phyloP scores from a whole-genome alignment of 1,284 basidiomycete species.

The Phenoliferia sp. region DNA sequence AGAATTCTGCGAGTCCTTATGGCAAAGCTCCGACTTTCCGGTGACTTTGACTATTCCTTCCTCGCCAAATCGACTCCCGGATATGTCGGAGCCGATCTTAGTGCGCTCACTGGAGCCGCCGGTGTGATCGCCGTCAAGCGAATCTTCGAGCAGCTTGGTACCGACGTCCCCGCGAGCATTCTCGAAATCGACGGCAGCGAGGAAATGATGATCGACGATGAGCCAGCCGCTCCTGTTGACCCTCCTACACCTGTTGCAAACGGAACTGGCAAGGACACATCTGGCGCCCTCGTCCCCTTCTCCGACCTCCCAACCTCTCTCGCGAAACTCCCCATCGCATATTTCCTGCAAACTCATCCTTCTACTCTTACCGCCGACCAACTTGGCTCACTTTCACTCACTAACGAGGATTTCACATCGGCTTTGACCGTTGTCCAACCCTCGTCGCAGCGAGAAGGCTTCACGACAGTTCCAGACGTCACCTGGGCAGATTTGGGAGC shows the following conservation, averaged over 20 bases:
- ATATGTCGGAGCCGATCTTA: conserved; percentile 92
- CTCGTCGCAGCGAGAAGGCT: conserved; percentile 94
- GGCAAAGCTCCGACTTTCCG: conserved; percentile 66
- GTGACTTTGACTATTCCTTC: conserved; percentile 72
- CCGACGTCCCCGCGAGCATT: conserved; percentile 33
- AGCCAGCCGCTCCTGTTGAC: background rate
- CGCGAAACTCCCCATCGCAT: conserved; percentile 68
- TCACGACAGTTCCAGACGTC: conserved; percentile 92
- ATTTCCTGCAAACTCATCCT: conserved; percentile 83
- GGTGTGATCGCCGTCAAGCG: conserved; percentile 94
- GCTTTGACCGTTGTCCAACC: conserved; percentile 87
- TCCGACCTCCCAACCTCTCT: conserved; percentile 43
- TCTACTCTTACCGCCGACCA: conserved; percentile 68
- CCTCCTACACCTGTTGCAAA: background rate
- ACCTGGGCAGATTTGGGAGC: conserved; percentile 96
- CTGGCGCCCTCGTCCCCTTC: conserved; percentile 46
- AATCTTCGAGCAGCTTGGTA: conserved; percentile 77
- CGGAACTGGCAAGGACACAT: conserved; percentile 15
- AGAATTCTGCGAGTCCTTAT: conserved; percentile 79
- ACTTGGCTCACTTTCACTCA: conserved; percentile 74
- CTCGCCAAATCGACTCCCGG: conserved; percentile 92
- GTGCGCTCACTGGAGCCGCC: conserved; percentile 84
- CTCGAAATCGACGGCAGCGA: conserved; percentile 35
- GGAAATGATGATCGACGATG: conserved; percentile 36
- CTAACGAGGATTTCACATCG: conserved; percentile 66